Percentiles rank a stretch among this genome's conserved stretches.
phyloP scores from a whole-genome alignment of 1,139 yeast species.

The Nakaseomyces sp. region DNA sequence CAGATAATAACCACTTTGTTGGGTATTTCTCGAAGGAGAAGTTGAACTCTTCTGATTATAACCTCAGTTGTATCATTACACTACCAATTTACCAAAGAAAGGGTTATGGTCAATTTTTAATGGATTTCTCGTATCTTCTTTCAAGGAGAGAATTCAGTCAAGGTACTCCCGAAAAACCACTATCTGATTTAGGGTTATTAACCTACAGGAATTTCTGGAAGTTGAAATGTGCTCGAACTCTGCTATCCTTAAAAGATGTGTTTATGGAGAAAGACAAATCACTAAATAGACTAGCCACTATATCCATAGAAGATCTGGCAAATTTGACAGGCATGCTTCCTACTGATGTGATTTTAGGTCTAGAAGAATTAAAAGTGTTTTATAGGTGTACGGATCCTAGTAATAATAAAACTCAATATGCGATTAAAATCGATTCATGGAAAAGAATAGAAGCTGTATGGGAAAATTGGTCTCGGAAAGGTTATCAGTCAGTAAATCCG shows the following conservation, averaged over 20 bases:
- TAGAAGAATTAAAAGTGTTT: slow-evolving; percentile 66
- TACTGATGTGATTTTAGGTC: slow-evolving; percentile 78
- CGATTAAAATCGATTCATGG: slow-evolving; percentile 45
- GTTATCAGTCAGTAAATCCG: slow-evolving; percentile 45
- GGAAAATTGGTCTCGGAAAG: slow-evolving; percentile 47
- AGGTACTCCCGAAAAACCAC: slow-evolving; percentile 94
- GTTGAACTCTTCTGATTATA: slow-evolving; percentile 61
- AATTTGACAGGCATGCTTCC: slow-evolving; percentile 76
- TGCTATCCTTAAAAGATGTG: slow-evolving; percentile 23
- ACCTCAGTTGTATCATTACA: slow-evolving; percentile 83
- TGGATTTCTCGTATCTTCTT: slow-evolving; percentile 79
- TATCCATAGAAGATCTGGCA: slow-evolving; percentile 55
- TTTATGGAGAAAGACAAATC: slow-evolving; percentile 4
- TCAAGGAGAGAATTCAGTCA: slow-evolving; percentile 64
- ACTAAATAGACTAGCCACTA: background rate
- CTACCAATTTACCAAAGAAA: slow-evolving; percentile 79
- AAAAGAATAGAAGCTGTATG: slow-evolving; percentile 39
- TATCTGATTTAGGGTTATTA: slow-evolving; percentile 74
- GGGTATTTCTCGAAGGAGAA: slow-evolving; percentile 94
- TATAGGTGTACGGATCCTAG: slow-evolving; percentile 9
- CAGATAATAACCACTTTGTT: slow-evolving; percentile 47
- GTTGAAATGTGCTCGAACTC: slow-evolving; percentile 41
- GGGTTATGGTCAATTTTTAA: slow-evolving; percentile 83
- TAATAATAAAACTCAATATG: slow-evolving; percentile 39
- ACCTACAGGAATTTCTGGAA: slow-evolving; percentile 89